phyloP scores from a whole-genome alignment of 257 asterid species.

The Salvia hispanica region DNA sequence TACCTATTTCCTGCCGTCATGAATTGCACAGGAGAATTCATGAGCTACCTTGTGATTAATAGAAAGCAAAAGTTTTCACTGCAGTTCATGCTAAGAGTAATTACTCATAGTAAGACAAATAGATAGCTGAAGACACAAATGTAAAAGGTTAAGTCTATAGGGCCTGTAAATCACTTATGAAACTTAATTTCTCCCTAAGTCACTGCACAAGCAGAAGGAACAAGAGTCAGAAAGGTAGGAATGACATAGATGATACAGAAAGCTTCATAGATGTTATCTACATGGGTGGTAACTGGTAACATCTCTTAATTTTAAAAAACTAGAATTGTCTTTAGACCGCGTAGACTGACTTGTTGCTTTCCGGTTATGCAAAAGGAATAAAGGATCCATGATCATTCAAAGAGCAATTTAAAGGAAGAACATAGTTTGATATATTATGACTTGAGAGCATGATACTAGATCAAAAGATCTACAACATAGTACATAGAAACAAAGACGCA shows the following conservation, averaged over 20 bases:
- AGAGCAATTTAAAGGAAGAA: background rate
- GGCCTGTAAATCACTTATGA: slow-evolving; percentile 3
- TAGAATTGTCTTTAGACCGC: background rate
- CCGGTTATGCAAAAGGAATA: background rate
- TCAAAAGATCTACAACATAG: slow-evolving; percentile 22
- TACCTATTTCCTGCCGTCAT: slow-evolving; percentile 8
- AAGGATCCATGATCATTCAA: slow-evolving; percentile 2
- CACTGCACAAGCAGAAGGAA: slow-evolving; percentile 7
- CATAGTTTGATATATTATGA: background rate
- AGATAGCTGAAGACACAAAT: background rate
- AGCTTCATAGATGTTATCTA: background rate
- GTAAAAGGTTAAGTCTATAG: background rate
- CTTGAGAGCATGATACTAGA: slow-evolving; percentile 6
- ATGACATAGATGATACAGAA: background rate
- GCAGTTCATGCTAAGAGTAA: background rate
- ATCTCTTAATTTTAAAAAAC: background rate
- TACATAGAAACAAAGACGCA: slow-evolving; percentile 23
- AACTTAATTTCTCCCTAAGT: background rate
- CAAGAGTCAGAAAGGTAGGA: background rate
- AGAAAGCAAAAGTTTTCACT: slow-evolving; percentile 5
- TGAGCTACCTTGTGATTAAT: slow-evolving; percentile 13
- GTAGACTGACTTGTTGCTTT: background rate
- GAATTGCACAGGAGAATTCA: background rate
- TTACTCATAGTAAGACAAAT: slow-evolving; percentile 3
- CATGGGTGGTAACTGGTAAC: background rate